These are phyloP conservation scores for Skeletonema menzelii DNA, from an alignment of 108 stramenopile species.

Conservation along the genomic window DNA sequence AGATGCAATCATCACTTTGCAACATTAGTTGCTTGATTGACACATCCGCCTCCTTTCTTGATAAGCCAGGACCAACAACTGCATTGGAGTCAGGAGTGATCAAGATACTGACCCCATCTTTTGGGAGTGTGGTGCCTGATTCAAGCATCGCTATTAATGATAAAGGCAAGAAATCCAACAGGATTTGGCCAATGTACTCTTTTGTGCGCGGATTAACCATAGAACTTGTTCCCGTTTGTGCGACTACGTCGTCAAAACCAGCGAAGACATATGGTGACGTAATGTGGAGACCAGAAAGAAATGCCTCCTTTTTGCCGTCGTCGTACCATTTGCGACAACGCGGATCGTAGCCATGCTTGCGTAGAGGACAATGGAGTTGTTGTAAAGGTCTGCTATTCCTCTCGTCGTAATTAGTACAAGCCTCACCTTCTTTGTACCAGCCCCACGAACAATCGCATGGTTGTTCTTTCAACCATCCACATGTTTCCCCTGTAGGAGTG, in stretches of 20 bases:
- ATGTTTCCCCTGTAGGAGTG: slow-evolving; percentile 9
- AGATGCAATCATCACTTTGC: slow-evolving; percentile 12
- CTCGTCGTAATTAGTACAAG: slow-evolving; percentile 13
- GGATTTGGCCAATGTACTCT: slow-evolving; percentile 19
- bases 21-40: slow-evolving; percentile 31
- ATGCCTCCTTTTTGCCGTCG: slow-evolving; percentile 35
- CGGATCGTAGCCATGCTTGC: slow-evolving; percentile 62
- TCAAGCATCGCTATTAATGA: slow-evolving; percentile 1
- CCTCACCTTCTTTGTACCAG: slow-evolving; percentile 9
- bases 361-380: slow-evolving; percentile 44
- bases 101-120: slow-evolving; percentile 20
- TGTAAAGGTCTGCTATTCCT: slow-evolving; percentile 35
- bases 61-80: slow-evolving; percentile 34
- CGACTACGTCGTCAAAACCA: not conserved
- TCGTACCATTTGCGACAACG: slow-evolving; percentile 49
- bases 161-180: slow-evolving; percentile 9
- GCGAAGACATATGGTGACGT: slow-evolving; percentile 36
- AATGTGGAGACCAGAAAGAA: slow-evolving; percentile 1
- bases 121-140: not conserved
- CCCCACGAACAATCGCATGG: slow-evolving; percentile 60
- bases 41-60: not conserved
- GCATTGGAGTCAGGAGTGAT: slow-evolving; percentile 42
- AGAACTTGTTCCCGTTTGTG: slow-evolving; percentile 4
- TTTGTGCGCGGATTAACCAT: slow-evolving; percentile 4
- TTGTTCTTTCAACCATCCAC: slow-evolving; percentile 24